Evolutionary conservation across 2,329 filamentous ascomycete genomes (phyloP).

Genomic region (Metarhizium anisopliae): DNA sequence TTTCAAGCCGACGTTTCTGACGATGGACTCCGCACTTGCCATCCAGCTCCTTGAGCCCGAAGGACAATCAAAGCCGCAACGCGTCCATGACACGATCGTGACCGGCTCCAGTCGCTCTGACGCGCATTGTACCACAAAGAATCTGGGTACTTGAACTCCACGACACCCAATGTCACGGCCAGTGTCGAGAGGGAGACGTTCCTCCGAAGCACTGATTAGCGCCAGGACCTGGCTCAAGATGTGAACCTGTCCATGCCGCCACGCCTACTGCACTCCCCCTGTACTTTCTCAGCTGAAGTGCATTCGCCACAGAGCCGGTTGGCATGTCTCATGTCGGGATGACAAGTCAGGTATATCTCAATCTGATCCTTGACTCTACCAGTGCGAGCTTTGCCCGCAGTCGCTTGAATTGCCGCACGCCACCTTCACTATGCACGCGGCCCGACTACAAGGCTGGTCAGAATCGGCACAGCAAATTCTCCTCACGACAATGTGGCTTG

Average conservation of each 20-base stretch:
- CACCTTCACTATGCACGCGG: no score
- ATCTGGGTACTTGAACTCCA: neutral
- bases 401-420: no score
- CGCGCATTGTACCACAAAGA: neutral
- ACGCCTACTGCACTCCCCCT: neutral
- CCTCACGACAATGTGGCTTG: no score
- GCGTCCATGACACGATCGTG: neutral
- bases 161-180: neutral
- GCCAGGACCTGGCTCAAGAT: neutral
- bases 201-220: no score
- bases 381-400: no score
- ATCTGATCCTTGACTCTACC: no score
- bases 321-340: no score
- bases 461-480: no score
- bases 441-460: no score
- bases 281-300: neutral
- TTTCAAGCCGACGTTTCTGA: no score
- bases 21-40: neutral
- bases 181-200: neutral
- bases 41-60: neutral
- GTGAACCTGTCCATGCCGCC: neutral
- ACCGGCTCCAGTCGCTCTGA: neutral
- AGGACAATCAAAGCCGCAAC: neutral
- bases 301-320: neutral
- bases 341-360: no score